Base-by-base conservation (phyloP, 305 asterid genomes). In the Andrographis paniculata region DNA sequence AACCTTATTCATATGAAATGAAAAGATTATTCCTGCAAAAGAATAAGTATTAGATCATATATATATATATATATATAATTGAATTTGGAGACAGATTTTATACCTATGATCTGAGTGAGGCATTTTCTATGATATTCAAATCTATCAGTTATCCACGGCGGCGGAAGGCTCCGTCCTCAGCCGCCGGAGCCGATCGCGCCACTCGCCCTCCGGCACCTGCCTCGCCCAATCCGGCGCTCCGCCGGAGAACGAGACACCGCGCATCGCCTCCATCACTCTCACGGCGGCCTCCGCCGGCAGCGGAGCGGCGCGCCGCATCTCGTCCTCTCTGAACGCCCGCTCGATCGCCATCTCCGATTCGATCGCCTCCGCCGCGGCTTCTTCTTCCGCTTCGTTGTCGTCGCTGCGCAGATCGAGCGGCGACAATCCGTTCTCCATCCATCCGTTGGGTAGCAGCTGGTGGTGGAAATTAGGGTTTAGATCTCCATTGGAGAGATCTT, bases 221-320 rank as follows among this genome's bases (percentile, higher is more conserved):
- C 46, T 71, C 30, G 74, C 79, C 97, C 97, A 88, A 14, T 75
- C 93, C 6, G 97, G 94, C 20, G 78, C 61, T 17, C 50, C 51
- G 40, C 93, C 94, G 44, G 67, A 76, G 42, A 88, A 77, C 27
- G 94, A 82, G 44, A 89, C 54, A 42, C 71, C 70, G 7, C 91
- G 74, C 91, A 80, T 80, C 13, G 82, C 91, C 55, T 73, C 76
- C 76, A 72, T 75, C 52, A 89, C 95, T 58, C 97, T 72, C 39
- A 52, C 69, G 42, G 96, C 66, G 58, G 59, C 74, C 65, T 82
- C 97, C 45, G 74, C 64, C 53, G 94, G 23, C 72, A 89, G 50
- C 1, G 95, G 93, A 44, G 85, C 82, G 52, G 27, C 63, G 45
- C 95, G 91, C 33, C 98, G 87, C 68, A 63, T 66, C 68, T 78